Conservation (phyloP, 495 filamentous ascomycete genomes). For the Chaetomium cochliodes region DNA sequence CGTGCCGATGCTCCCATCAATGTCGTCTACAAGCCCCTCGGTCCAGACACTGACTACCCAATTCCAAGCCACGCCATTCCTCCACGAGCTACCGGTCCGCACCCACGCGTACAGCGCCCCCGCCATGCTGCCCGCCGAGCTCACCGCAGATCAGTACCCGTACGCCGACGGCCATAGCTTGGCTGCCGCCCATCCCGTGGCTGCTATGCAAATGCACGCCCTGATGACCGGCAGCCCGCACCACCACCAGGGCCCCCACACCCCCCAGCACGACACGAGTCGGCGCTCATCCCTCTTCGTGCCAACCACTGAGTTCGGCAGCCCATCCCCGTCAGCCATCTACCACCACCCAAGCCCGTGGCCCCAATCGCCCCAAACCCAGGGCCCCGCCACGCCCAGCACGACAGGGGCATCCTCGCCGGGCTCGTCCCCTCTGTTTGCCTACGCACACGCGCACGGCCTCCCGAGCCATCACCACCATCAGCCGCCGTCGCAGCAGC, state of each 20-base stretch:
- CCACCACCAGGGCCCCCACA: conserved; percentile 1
- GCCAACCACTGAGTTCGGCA: conserved; percentile 4
- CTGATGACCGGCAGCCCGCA: conserved; percentile 17
- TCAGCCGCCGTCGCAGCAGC: neutral
- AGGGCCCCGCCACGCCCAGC: neutral
- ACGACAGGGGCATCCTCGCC: neutral
- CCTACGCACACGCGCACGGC: neutral
- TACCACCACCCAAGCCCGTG: conserved; percentile 1
- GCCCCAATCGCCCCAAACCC: conserved; percentile 20
- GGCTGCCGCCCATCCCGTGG: conserved; percentile 4
- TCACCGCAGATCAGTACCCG: conserved; percentile 34
- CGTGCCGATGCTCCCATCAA: conserved; percentile 29
- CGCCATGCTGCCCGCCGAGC: conserved; percentile 31
- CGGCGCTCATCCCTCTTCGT: conserved; percentile 19
- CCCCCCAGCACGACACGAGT: neutral
- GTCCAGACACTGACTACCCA: conserved; percentile 34
- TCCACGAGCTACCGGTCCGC: conserved; percentile 35
- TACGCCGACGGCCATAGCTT: conserved; percentile 36
- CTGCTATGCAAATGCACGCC: conserved; percentile 17
- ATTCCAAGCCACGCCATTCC: conserved; percentile 31
- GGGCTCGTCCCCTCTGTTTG: neutral
- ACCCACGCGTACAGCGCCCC: conserved; percentile 26
- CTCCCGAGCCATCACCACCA: conserved; percentile 7
- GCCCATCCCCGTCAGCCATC: conserved; percentile 3
- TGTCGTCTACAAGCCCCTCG: conserved; percentile 24